Evolutionary conservation across 148 eudicot genomes (phyloP).

Genomic region (Beta vulgaris): DNA sequence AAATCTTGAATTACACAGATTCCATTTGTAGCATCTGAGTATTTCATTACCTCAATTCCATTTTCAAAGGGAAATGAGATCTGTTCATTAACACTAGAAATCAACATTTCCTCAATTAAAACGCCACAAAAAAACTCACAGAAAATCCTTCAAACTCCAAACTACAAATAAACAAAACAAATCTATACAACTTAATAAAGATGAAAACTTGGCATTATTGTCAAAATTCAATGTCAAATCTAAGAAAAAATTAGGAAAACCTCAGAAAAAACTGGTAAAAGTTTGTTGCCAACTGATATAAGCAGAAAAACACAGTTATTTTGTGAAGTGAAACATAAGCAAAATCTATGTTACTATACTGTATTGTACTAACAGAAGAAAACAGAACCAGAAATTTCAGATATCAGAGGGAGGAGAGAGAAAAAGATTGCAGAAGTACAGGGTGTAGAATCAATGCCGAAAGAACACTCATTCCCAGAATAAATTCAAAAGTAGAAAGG

Average conservation of each 20-base stretch:
- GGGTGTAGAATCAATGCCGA: slow-evolving; percentile 29
- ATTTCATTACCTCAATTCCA: slow-evolving; percentile 31
- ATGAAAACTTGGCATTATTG: slow-evolving; percentile 9
- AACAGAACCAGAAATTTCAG: slow-evolving; percentile 10
- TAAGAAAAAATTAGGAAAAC: background rate
- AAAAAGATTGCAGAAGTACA: slow-evolving; percentile 7
- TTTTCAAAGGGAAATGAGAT: slow-evolving; percentile 38
- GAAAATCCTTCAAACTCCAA: background rate
- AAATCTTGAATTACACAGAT: slow-evolving; percentile 16
- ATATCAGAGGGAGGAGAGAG: background rate
- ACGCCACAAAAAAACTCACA: slow-evolving; percentile 3
- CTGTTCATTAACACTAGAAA: slow-evolving; percentile 45
- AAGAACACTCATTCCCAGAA: slow-evolving; percentile 36
- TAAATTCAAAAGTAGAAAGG: slow-evolving; percentile 14
- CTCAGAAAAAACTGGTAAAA: background rate
- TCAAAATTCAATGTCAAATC: background rate
- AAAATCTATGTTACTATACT: background rate
- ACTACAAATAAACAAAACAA: background rate
- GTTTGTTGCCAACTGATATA: background rate
- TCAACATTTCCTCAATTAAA: slow-evolving; percentile 39
- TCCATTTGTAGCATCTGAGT: slow-evolving; percentile 32
- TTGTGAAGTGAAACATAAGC: slow-evolving; percentile 5
- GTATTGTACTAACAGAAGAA: slow-evolving; percentile 6
- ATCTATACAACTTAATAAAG: slow-evolving; percentile 8
- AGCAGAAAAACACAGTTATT: background rate